A percentile compares a stretch with the other conserved stretches of the same genome.
These are phyloP conservation scores for Myxozyma geophila DNA, from an alignment of 805 yeast genomes.

Conservation along the genomic window DNA sequence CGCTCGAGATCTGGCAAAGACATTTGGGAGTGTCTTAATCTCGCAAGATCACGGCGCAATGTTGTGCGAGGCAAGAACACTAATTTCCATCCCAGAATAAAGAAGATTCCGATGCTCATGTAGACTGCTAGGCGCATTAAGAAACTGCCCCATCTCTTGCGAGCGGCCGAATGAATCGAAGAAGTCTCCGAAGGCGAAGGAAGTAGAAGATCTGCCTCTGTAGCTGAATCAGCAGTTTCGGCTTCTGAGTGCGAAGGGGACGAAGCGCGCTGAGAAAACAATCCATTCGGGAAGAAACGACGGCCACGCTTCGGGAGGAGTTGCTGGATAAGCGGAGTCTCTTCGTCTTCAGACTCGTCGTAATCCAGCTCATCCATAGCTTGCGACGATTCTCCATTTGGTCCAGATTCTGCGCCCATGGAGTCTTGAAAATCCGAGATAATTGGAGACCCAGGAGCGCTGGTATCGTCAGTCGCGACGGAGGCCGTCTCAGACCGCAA, in stretches of 20 bases:
- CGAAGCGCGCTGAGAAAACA: slow-evolving; percentile 13
- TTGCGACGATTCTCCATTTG: background rate
- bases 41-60: slow-evolving; percentile 73
- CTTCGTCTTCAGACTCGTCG: slow-evolving; percentile 32
- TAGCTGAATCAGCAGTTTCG: slow-evolving; percentile 20
- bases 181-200: slow-evolving; percentile 37
- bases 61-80: slow-evolving; percentile 86
- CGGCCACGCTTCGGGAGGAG: slow-evolving; percentile 28
- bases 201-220: slow-evolving; percentile 34
- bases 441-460: slow-evolving; percentile 32
- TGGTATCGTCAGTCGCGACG: slow-evolving; percentile 15
- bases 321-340: slow-evolving; percentile 21
- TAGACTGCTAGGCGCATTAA: slow-evolving; percentile 51
- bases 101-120: slow-evolving; percentile 55
- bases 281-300: slow-evolving; percentile 16
- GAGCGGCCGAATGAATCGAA: slow-evolving; percentile 4
- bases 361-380: slow-evolving; percentile 33
- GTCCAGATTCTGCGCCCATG: background rate
- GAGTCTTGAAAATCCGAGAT: slow-evolving; percentile 26
- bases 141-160: slow-evolving; percentile 35
- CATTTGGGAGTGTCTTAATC: slow-evolving; percentile 68
- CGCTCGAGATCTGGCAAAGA: slow-evolving; percentile 75
- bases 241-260: slow-evolving; percentile 6
- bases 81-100: slow-evolving; percentile 61
- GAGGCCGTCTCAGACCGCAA: slow-evolving; percentile 21